Base-by-base conservation (phyloP, 768 basidiomycete species). In the Tricholoma flavovirens region DNA sequence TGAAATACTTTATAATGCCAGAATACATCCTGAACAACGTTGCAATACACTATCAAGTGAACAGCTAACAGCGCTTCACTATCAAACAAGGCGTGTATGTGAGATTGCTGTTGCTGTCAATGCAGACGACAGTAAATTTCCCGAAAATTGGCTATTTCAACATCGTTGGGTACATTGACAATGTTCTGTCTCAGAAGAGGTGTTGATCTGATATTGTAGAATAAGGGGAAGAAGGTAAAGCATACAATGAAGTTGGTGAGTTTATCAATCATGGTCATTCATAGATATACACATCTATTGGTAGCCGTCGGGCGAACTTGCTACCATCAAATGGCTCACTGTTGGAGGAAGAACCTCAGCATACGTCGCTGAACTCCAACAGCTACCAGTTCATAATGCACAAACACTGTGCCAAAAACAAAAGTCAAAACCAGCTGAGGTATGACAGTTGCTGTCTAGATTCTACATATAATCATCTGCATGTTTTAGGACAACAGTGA, bases 331-430 rank as follows among this genome's bases (percentile, higher is more conserved):
- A 62, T 91, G 84, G 80, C 67, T 87, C 53, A 88, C 83, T 4
- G 85, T 92, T 7, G 87, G 87, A 15, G 88, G 89, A 3, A 77
- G 88, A 14, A 90, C 89, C 7, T 88, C 88, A 3, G 89, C 89
- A 12, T 86, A 78, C 61, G 83, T 90, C 7, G 64, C 66, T 11
- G 82, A 90, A 67, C 70, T 90, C 9, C 89, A 90, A 66, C 63
- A 66, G 26, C 64, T 73, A 14, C 56, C 70, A 24, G 40, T 14
- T 10, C 24, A 12, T 19, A 46, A 14, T 38, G 14, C 5, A 59
- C 43, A n/a, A 60, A 26, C 12, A 14, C 45, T 50, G 48, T 45
- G 50, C 7, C 21, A 7, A 11, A 22, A 35, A 10, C 50, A 42
- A 24, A 49, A 43, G 21, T 5, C 19, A 7, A 38, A 42, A 12